Percentiles rank a stretch among this genome's conserved stretches.
Conservation (phyloP, 148 eudicot genomes). For the Vaccinium vitisidaea region DNA sequence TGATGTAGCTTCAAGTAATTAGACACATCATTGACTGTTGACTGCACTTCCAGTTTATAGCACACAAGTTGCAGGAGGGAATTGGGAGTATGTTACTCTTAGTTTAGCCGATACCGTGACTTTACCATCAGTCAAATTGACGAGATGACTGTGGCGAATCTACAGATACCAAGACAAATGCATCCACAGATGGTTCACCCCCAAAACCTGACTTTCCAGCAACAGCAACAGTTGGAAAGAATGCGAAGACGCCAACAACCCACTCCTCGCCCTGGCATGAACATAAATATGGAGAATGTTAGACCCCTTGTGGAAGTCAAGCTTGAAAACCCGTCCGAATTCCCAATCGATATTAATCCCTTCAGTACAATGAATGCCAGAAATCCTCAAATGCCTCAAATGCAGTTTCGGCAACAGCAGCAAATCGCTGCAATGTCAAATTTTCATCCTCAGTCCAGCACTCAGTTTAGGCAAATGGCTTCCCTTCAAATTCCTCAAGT, state of each 20-base stretch:
- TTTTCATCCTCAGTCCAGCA: slow-evolving; percentile 47
- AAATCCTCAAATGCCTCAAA: slow-evolving; percentile 48
- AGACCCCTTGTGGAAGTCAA: slow-evolving; percentile 87
- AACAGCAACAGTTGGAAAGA: slow-evolving; percentile 48
- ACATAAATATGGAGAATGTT: slow-evolving; percentile 39
- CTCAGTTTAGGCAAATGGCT: slow-evolving; percentile 64
- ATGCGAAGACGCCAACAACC: slow-evolving; percentile 53
- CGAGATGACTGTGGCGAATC: slow-evolving; percentile 5
- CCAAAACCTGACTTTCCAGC: slow-evolving; percentile 45
- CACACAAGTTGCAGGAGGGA: not conserved
- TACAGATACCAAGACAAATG: slow-evolving; percentile 67
- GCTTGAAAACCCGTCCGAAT: slow-evolving; percentile 74
- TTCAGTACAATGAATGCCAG: slow-evolving; percentile 49
- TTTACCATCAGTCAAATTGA: not conserved
- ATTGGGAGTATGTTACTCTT: not conserved
- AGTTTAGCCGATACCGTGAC: not conserved
- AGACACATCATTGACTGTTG: not conserved
- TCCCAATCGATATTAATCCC: slow-evolving; percentile 60
- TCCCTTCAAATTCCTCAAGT: slow-evolving; percentile 67
- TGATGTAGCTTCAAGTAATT: not conserved
- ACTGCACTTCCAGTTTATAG: not conserved
- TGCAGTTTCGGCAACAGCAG: slow-evolving; percentile 48
- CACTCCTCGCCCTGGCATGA: slow-evolving; percentile 59
- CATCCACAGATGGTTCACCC: slow-evolving; percentile 56
- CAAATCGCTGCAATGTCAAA: slow-evolving; percentile 61